Evolutionary conservation across 225 moss, liverwort and hornwort species (phyloP), one percentile per base, ranked within the genome.

Genomic region (Climacium dendroides): DNA sequence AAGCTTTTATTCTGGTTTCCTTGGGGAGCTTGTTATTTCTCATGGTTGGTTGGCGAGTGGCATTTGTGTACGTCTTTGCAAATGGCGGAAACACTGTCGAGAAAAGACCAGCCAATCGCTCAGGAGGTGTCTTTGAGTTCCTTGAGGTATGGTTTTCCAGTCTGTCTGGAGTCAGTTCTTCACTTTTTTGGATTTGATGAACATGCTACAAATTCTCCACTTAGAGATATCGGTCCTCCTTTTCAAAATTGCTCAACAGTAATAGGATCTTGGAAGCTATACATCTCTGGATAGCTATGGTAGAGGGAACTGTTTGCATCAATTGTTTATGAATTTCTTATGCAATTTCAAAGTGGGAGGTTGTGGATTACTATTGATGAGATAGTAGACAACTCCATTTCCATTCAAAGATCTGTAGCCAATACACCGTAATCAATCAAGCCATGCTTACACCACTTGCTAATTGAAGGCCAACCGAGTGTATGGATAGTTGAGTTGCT

Each of bases 11-110:
- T 74, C 87, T 96, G 78, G 97, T 98, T 50, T 96, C 98, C 17
- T 87, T 96, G 76, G 97, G 94, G 59, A 97, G 98, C 92, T 95
- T 94, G 89, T 90, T 98, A 37, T 91, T 97, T 81, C 89, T 98
- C 87, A 95, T 96, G 94, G 97, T 95, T 84, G 95, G 98, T 64
- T 98, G 98, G 98, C 94, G 98, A 87, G 92, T 95, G 41, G 91
- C 93, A 50, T 97, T 95, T 81, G 96, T 94, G 59, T 92, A 90
- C 77, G 32, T 95, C 58, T 94, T 96, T 81, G 93, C 95, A 45
- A 96, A 92, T 83, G 96, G 95, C 77, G 94, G 86, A 34, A 89
- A 87, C 72, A 82, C 80, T 55, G 91, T 90, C 47, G 85, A 90
- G 82, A 94, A 89, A 87, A 92, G 81, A 85, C 82, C 91, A 80